Evolutionary conservation across 768 basidiomycete species (phyloP).

Genomic region (Nidula microcarpa): DNA sequence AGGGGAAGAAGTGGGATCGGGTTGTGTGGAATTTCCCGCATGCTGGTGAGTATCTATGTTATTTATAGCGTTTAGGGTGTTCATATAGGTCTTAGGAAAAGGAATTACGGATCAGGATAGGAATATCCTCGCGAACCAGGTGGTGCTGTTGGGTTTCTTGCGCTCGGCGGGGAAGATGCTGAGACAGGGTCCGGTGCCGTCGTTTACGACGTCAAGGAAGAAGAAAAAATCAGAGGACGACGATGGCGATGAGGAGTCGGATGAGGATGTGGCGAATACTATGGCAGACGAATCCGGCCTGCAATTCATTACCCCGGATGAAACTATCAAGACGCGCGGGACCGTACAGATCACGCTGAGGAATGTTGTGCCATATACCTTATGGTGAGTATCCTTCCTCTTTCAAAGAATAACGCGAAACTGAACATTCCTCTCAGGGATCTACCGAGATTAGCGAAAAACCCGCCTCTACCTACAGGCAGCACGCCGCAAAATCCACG

Average conservation of each 20-base stretch:
- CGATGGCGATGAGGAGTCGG: conserved; percentile 35
- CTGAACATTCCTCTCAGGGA: conserved; percentile 46
- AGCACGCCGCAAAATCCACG: conserved; percentile 55
- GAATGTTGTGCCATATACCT: conserved; percentile 82
- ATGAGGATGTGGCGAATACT: conserved; percentile 17
- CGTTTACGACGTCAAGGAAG: conserved; percentile 32
- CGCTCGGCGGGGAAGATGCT: conserved; percentile 67
- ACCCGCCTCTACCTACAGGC: conserved; percentile 52
- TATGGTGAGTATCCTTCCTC: conserved; percentile 53
- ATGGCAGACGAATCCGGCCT: conserved; percentile 21
- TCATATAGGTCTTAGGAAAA: conserved; percentile 46
- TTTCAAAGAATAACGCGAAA: conserved; percentile 2
- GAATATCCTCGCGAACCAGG: conserved; percentile 88
- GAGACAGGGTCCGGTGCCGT: conserved; percentile 51
- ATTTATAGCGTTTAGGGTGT: background rate
- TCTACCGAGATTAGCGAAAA: conserved; percentile 70
- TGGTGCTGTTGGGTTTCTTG: conserved; percentile 78
- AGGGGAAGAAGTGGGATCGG: conserved; percentile 66
- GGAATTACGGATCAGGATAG: conserved; percentile 93
- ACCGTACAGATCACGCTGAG: conserved; percentile 84
- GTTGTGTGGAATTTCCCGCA: conserved; percentile 98
- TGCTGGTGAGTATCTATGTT: conserved; percentile 55
- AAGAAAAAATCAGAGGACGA: conserved; percentile 45
- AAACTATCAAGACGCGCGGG: conserved; percentile 42
- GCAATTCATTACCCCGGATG: conserved; percentile 9